Evolutionary conservation across 768 basidiomycete genomes (phyloP).

Genomic region (Polyporus arcularius): DNA sequence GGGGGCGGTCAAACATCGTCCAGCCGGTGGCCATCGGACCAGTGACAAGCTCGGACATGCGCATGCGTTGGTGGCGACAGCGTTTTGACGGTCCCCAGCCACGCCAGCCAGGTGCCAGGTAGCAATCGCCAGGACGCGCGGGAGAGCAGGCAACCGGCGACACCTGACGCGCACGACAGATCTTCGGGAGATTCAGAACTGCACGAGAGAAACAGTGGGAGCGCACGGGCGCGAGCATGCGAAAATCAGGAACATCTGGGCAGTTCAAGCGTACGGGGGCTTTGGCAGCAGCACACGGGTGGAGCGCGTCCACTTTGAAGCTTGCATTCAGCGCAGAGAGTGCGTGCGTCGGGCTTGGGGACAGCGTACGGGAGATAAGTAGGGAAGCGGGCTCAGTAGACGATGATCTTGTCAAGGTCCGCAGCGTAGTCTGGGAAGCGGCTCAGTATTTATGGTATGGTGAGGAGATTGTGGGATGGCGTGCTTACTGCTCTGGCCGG

Average conservation of each 20-base stretch:
- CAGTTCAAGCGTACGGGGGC: neutral
- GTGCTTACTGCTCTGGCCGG: conserved; percentile 51
- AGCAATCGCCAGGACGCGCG: too few species aligned
- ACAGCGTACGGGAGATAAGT: neutral
- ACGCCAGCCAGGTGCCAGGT: too few species aligned
- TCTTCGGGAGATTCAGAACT: neutral
- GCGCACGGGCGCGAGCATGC: neutral
- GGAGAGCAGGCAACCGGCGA: neutral
- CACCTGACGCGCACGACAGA: neutral
- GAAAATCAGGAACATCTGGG: neutral
- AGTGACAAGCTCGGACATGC: too few species aligned
- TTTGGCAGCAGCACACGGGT: neutral
- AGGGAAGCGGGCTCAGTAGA: conserved; percentile 38
- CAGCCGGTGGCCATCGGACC: too few species aligned
- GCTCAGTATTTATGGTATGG: neutral
- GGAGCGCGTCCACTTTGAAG: too few species aligned
- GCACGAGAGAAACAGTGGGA: neutral
- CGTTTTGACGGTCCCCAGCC: too few species aligned
- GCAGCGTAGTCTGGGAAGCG: conserved; percentile 49
- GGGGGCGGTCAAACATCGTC: too few species aligned
- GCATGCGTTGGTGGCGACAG: too few species aligned
- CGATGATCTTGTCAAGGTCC: conserved; percentile 62
- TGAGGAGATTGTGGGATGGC: neutral
- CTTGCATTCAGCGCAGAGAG: too few species aligned
- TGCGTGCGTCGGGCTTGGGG: too few species aligned